Base-by-base conservation (phyloP, 2,329 filamentous ascomycete genomes). In the Pyricularia sp. region DNA sequence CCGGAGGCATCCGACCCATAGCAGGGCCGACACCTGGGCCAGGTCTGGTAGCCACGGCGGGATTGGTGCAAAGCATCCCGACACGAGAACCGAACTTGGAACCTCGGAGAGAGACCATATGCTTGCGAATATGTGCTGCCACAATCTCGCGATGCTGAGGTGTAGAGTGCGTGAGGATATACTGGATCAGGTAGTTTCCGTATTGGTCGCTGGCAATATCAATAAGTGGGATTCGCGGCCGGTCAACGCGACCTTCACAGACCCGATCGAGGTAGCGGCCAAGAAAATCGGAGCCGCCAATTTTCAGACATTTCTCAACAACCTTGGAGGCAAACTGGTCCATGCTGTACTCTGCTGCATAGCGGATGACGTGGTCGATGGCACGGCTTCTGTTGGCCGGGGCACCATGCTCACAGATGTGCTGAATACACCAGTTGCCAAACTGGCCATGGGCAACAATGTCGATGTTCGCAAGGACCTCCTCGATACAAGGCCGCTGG, bases 311-410 rank as follows among this genome's bases (percentile, higher is more conserved):
- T 78, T 99, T 99, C 78, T 99, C 93, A 67, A 99, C 93, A 60
- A 99, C 94, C 77, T 99, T 99, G 66, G 94, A 99, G 59, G 94
- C 96, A 74, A 97, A 99, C 73, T 99, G 94, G 71, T 99, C 94
- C 84, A 96, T 97, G 77, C 93, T 97, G 78, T 97, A 99, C 77
- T 97, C 93, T 19, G 91, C 90, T 35, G 93, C 91, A 76, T 91
- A 96, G 68, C 88, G 88, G 69, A 99, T 89, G 72, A 99, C 93
- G 75, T 97, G 93, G 70, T 99, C 93, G 72, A 97, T 88, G 60
- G 96, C 94, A 70, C 93, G 89, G 76, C 89, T 93, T 71, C 93
- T 93, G 76, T 99, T 96, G 55, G 88, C 87, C 35, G 93, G 89
- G 65, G 89, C 89, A 63, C 96, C 93, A 73, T 99, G 94, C 76